Base-by-base conservation (phyloP, 352 stramenopile species). In the Phytophthora ramorum region DNA sequence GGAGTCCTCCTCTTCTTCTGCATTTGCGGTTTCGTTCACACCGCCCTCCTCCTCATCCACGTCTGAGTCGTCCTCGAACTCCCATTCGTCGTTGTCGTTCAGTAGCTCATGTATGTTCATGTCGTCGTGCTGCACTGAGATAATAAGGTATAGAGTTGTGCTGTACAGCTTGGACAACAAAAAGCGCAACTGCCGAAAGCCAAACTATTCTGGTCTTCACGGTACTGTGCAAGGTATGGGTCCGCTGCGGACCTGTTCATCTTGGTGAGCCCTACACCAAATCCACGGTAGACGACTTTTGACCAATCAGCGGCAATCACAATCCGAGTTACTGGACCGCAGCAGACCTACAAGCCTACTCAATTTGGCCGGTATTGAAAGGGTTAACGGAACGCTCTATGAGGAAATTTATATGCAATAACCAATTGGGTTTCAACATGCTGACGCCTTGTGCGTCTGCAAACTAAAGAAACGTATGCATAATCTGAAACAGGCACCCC, bases 401-500 rank as follows among this genome's bases (percentile, higher is more conserved):
- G 16, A 56, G 34, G 34, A 20, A 12, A 56, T 56, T 34, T 34
- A 56, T 32, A 34, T 19, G 24, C 24, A 28, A 24, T 24, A 52
- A 38, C 46, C 46, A 40, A 7, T 26, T 16, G 26, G 46, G 28
- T 52, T 52, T 32, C 20, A 30, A 16, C n/a, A 56, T 34, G 30
- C n/a, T 1, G 32, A 56, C 16, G 12, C 10, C 14, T 34, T 4
- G 2, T 6, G 17, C 8, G 17, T 45, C 4, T 56, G 48, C 19
- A 56, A 56, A 32, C 48, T 45, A 20, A 30, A 20, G 17, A 56
- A 56, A 14, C 30, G 17, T 37, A 8, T 56, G 5, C 45, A 43
- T 22, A n/a, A 30, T 2, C 17, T 45, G 2, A 45, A 56, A 32
- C 17, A 56, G 19, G 48, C 30, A 3, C 48, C 32, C 1, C 32